Conservation (phyloP, 495 filamentous ascomycete species). For the Amniculicola lignicola region DNA sequence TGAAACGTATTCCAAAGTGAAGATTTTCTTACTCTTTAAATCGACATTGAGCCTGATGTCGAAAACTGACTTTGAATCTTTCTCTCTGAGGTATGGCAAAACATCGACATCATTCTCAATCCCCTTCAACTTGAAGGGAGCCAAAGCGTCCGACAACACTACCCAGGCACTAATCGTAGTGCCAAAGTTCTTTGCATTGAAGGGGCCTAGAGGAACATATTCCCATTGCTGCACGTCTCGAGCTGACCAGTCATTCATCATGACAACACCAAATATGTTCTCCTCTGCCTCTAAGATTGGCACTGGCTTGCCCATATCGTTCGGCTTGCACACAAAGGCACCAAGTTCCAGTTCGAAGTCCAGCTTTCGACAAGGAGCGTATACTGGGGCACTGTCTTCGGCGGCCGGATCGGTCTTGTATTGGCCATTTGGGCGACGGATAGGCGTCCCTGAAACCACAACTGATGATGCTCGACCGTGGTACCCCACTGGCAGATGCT, state of each 20-base stretch:
- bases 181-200: conserved; percentile 92
- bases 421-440: conserved; percentile 79
- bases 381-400: conserved; percentile 57
- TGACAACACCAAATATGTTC: conserved; percentile 78
- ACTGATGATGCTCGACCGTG: conserved; percentile 44
- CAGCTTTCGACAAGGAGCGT: conserved; percentile 62
- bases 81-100: conserved; percentile 69
- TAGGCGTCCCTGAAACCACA: conserved; percentile 45
- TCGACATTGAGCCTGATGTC: conserved; percentile 75
- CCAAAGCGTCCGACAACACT: conserved; percentile 77
- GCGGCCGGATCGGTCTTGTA: conserved; percentile 64
- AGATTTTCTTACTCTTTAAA: conserved; percentile 56
- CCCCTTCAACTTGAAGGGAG: conserved; percentile 61
- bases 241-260: conserved; percentile 95
- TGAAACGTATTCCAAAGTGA: background rate
- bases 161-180: conserved; percentile 88
- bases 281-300: conserved; percentile 65
- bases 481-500: conserved; percentile 80
- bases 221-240: conserved; percentile 91
- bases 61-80: conserved; percentile 59
- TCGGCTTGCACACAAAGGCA: conserved; percentile 69
- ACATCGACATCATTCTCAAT: conserved; percentile 62
- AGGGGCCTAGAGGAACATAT: conserved; percentile 63
- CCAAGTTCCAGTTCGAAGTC: conserved; percentile 91
- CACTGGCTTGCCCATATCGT: conserved; percentile 58